A percentile compares a stretch with the other conserved stretches of the same genome.
Conservation (phyloP, 805 yeast species). For the Candida taoyuanica region DNA sequence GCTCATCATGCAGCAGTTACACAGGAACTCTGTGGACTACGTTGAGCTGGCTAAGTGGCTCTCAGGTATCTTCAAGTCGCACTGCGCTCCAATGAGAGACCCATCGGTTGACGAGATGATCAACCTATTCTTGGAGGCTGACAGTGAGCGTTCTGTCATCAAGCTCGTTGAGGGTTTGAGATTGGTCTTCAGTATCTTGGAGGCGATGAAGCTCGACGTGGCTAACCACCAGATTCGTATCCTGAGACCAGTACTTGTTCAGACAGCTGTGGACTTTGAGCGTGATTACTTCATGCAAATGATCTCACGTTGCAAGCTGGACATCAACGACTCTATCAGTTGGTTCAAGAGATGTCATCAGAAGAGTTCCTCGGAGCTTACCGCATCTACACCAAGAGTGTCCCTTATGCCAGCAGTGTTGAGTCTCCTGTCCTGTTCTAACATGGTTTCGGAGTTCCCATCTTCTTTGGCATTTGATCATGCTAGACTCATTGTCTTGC, state of each 20-base stretch:
- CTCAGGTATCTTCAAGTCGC: conserved; percentile 72
- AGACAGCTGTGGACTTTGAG: conserved; percentile 86
- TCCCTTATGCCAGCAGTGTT: conserved; percentile 50
- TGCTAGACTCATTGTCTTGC: conserved; percentile 65
- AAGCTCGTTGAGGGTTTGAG: conserved; percentile 72
- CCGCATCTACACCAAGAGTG: conserved; percentile 30
- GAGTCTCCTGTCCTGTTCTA: conserved; percentile 67
- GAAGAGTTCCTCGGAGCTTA: conserved; percentile 6
- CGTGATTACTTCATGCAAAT: conserved; percentile 69
- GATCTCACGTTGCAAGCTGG: conserved; percentile 46
- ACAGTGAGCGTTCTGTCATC: conserved; percentile 26
- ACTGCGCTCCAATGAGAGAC: conserved; percentile 96
- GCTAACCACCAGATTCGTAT: conserved; percentile 92
- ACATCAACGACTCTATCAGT: conserved; percentile 27
- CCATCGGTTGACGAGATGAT: conserved; percentile 84
- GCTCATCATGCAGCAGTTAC: conserved; percentile 67
- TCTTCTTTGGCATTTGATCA: conserved; percentile 81
- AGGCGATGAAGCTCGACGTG: conserved; percentile 92
- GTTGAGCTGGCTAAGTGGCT: conserved; percentile 69
- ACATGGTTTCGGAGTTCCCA: conserved; percentile 80
- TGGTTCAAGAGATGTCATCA: conserved; percentile 20
- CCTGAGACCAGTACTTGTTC: conserved; percentile 75
- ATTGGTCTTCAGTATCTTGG: conserved; percentile 74
- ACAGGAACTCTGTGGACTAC: conserved; percentile 69
- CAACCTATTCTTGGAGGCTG: conserved; percentile 35